Conservation (phyloP, 352 stramenopile species). For the Phytophthora fragariae region DNA sequence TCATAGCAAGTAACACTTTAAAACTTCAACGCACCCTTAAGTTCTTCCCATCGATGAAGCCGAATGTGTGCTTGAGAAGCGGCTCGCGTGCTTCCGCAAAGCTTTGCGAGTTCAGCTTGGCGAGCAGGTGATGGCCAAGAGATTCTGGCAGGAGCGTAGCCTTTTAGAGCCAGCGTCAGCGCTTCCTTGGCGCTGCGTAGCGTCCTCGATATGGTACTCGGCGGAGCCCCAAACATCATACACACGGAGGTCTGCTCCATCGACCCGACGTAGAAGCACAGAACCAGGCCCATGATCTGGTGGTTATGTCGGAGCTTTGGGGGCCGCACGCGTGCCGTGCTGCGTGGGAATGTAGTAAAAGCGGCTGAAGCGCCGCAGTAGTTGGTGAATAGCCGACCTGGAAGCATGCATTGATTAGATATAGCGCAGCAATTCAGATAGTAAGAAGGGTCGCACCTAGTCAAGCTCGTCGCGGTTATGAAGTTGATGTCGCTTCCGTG, state of each 20-base stretch:
- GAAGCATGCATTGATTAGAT: no score
- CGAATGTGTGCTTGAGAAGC: constrained; percentile 26
- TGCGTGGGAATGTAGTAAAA: no score
- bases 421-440: no score
- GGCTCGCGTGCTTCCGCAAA: constrained; percentile 38
- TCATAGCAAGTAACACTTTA: background rate
- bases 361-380: no score
- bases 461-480: no score
- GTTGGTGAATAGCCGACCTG: no score
- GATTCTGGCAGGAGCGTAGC: background rate
- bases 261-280: constrained; percentile 3
- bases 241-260: constrained; percentile 15
- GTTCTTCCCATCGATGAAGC: constrained; percentile 18
- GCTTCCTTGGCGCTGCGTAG: constrained; percentile 9
- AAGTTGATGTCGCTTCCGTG: no score
- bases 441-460: no score
- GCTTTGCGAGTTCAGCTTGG: background rate
- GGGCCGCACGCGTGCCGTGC: background rate
- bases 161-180: background rate
- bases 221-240: constrained; percentile 8
- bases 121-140: constrained; percentile 4
- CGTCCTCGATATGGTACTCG: constrained; percentile 6
- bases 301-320: constrained; percentile 10
- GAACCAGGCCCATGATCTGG: constrained; percentile 11
- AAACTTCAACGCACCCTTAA: background rate